Evolutionary conservation across 352 stramenopile species (phyloP).

Genomic region (Globisporangium cylindrosporum): DNA sequence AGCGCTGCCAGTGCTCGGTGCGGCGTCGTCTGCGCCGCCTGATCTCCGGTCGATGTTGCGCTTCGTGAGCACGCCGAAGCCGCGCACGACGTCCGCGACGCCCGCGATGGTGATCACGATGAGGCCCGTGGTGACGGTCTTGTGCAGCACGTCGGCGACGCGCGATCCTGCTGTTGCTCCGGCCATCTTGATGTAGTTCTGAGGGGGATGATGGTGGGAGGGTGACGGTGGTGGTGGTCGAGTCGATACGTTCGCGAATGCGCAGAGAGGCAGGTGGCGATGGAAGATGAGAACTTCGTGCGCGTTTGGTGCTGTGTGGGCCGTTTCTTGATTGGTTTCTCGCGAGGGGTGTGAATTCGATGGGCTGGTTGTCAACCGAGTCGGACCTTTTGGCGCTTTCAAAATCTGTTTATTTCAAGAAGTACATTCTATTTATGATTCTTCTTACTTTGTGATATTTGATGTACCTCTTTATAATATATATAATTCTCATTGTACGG

Average conservation of each 20-base stretch:
- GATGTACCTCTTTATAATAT: too few species aligned
- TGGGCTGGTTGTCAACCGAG: not conserved
- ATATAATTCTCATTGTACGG: too few species aligned
- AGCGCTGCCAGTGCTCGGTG: slow-evolving; percentile 2
- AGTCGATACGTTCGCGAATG: not conserved
- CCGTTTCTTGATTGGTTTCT: not conserved
- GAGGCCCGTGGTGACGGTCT: slow-evolving; percentile 77
- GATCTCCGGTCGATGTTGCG: slow-evolving; percentile 70
- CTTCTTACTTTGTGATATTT: too few species aligned
- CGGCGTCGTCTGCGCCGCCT: slow-evolving; percentile 18
- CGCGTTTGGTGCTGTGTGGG: not conserved
- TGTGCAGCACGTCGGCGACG: slow-evolving; percentile 75
- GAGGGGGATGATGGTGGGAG: not conserved
- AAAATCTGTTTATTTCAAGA: not conserved
- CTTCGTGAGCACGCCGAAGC: slow-evolving; percentile 77
- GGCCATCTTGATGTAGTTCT: slow-evolving; percentile 5
- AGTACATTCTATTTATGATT: too few species aligned
- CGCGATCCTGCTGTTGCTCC: slow-evolving; percentile 36
- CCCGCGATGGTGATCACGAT: slow-evolving; percentile 61
- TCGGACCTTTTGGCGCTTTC: not conserved
- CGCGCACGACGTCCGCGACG: slow-evolving; percentile 73
- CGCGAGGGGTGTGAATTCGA: not conserved
- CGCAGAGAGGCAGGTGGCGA: not conserved
- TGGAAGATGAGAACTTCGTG: not conserved
- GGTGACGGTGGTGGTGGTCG: not conserved